Base-by-base conservation (phyloP, 768 basidiomycete species). In the Albatrellus ellisii region DNA sequence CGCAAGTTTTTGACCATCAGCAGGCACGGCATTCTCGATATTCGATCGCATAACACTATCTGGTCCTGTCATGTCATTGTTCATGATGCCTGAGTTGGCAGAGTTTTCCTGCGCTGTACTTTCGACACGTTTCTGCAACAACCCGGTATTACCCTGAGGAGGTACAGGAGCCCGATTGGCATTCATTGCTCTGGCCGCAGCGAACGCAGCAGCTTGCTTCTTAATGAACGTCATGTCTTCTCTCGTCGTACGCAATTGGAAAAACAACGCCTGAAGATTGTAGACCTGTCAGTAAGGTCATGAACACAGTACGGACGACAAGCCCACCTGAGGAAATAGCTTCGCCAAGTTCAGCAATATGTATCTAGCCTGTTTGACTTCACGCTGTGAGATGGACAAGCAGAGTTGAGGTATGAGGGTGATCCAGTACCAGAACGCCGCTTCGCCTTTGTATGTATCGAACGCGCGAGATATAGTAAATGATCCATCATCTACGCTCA, bases 341-440 rank as follows among this genome's bases (percentile, higher is more conserved):
- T 91, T 87, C 17, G 92, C 91, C 36, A 99, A 72, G 47, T 86
- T 87, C 45, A 91, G 66, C 28, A 99, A 67, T 34, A 99, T 73
- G 56, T 83, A 80, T 15, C 89, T 75, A 3, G 91, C 92, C 56
- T 92, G 90, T 53, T 88, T 90, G 32, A 89, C 81, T 60, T 99
- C 95, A 26, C 89, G 75, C 46, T 92, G 82, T 2, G 84, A 83
- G 29, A 99, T 69, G 1, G 94, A 92, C 41, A 84, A 59, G 49
- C 90, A 79, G 7, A 99, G 72, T 54, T 99, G 94, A 3, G 95
- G 95, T 34, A 95, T 90, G 43, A 97, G 66, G 1, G 94, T 86
- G 52, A 99, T 92, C 95, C 95, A 99, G 59, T 89, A 97, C 95
- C 95, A 99, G 49, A 84, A 85, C 10, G 90, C 90, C 3, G 87